Evolutionary conservation across 345 rosid genomes (phyloP).

Genomic region (Clausena lansium): DNA sequence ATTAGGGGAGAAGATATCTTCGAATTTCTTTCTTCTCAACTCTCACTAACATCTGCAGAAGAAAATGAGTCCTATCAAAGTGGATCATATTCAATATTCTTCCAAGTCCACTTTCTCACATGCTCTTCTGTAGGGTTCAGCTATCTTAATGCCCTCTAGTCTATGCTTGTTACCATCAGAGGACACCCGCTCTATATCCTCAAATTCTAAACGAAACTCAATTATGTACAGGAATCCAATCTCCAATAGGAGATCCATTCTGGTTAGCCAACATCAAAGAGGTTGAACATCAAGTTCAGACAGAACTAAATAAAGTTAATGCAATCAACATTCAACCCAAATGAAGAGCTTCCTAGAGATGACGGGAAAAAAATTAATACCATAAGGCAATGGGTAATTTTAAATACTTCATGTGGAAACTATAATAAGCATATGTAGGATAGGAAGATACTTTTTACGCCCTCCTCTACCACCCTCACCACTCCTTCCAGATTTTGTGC

Average conservation of each 20-base stretch:
- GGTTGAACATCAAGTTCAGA: not conserved
- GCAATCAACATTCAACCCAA: not conserved
- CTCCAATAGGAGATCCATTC: not conserved
- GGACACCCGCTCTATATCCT: not conserved
- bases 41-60: not conserved
- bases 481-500: slow-evolving; percentile 60
- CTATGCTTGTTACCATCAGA: not conserved
- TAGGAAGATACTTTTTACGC: slow-evolving; percentile 73
- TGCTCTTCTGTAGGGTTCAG: not conserved
- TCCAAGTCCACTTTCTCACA: not conserved
- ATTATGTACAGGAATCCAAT: not conserved
- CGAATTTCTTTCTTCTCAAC: not conserved
- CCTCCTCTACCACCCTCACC: slow-evolving; percentile 90
- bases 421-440: slow-evolving; percentile 14
- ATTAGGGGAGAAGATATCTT: not conserved
- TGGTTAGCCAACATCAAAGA: not conserved
- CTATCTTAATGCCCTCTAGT: not conserved
- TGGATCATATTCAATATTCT: not conserved
- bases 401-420: not conserved
- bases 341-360: not conserved
- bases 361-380: not conserved
- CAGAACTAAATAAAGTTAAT: not conserved
- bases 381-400: not conserved
- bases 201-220: not conserved
- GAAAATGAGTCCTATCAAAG: not conserved